These are phyloP conservation scores for Peronospora destructor DNA, from an alignment of 352 stramenopile species.

Conservation along the genomic window DNA sequence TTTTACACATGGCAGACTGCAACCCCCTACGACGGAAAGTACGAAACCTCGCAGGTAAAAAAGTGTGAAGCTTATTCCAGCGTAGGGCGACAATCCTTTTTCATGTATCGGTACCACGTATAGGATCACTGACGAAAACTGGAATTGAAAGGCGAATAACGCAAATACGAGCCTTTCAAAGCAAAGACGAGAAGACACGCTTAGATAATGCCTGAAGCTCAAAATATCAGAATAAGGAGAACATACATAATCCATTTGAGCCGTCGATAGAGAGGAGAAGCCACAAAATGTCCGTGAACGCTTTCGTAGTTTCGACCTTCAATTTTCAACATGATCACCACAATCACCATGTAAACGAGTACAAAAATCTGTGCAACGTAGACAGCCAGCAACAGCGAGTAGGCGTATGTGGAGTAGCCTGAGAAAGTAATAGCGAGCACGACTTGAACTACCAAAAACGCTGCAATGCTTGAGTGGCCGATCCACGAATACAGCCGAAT, in stretches of 20 bases:
- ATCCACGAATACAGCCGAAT: conserved; percentile 29
- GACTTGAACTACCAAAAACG: conserved; percentile 21
- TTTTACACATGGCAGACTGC: conserved; percentile 38
- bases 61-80: conserved; percentile 29
- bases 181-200: background rate
- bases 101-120: conserved; percentile 18
- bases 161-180: conserved; percentile 26
- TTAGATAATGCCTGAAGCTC: too few species aligned
- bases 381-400: conserved; percentile 21
- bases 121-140: conserved; percentile 38
- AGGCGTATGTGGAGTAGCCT: conserved; percentile 31
- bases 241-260: conserved; percentile 40
- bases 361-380: conserved; percentile 27
- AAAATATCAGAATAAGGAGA: background rate
- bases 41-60: conserved; percentile 40
- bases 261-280: conserved; percentile 37
- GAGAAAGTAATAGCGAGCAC: conserved; percentile 13
- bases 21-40: conserved; percentile 35
- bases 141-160: conserved; percentile 49
- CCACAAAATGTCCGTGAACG: conserved; percentile 37
- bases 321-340: conserved; percentile 26
- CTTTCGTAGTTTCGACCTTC: conserved; percentile 38
- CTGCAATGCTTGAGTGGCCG: conserved; percentile 15
- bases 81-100: conserved; percentile 15
- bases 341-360: conserved; percentile 28